Evolutionary conservation across 495 filamentous ascomycete genomes (phyloP).

Genomic region (Neurospora cerealis): DNA sequence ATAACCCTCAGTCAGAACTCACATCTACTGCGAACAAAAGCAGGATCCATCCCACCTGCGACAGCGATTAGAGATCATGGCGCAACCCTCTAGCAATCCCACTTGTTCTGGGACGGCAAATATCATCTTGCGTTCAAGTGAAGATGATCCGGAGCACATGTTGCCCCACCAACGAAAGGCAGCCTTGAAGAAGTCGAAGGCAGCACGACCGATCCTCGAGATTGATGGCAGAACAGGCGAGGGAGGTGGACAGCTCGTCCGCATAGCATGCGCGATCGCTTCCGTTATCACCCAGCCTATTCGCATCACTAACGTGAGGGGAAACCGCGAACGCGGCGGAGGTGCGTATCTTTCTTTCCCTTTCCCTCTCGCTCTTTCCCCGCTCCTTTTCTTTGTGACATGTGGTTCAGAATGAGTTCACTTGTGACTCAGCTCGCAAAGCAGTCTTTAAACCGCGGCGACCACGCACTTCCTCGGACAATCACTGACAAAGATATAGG

Average conservation of each 20-base stretch:
- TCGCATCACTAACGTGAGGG: constrained; percentile 58
- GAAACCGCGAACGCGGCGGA: constrained; percentile 46
- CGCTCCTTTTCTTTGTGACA: not conserved
- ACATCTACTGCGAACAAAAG: not conserved
- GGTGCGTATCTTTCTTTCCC: constrained; percentile 17
- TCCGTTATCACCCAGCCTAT: constrained; percentile 57
- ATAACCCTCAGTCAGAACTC: not conserved
- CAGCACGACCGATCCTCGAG: constrained; percentile 13
- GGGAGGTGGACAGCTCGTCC: constrained; percentile 75
- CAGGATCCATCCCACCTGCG: not conserved
- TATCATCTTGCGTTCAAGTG: not conserved
- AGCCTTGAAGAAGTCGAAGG: constrained; percentile 11
- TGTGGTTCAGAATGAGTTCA: not conserved
- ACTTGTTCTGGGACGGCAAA: not conserved
- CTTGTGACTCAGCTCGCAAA: not conserved
- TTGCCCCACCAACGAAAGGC: not conserved
- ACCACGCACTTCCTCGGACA: not conserved
- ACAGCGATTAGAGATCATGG: not conserved
- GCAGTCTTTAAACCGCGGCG: not conserved
- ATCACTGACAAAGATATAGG: constrained; percentile 29
- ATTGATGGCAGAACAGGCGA: constrained; percentile 68
- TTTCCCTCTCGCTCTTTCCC: constrained; percentile 3
- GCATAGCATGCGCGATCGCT: constrained; percentile 59
- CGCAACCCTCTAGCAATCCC: not conserved
- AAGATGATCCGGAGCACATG: not conserved